phyloP scores from a whole-genome alignment of 257 asterid species.

The Rehmannia glutinosa region DNA sequence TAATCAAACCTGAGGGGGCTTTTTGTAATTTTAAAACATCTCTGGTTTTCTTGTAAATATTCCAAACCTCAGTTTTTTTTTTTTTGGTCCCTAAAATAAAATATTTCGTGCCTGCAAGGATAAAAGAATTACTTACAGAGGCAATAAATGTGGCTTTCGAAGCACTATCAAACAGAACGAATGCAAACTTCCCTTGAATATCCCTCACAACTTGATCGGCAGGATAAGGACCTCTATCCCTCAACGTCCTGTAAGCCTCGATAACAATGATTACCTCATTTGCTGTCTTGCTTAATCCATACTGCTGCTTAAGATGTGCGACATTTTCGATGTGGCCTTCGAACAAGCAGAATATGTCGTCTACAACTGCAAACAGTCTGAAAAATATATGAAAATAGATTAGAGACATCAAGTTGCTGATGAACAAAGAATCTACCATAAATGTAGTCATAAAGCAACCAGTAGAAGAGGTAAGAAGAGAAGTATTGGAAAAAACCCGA shows the following conservation, averaged over 20 bases:
- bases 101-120: too few relatives aligned
- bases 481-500: background rate
- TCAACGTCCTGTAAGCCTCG: constrained; percentile 88
- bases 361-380: constrained; percentile 82
- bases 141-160: constrained; percentile 62
- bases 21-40: too few relatives aligned
- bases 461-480: background rate
- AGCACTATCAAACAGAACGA: constrained; percentile 63
- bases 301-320: constrained; percentile 91
- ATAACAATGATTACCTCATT: constrained; percentile 84
- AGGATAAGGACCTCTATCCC: constrained; percentile 98
- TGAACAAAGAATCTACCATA: too few relatives aligned
- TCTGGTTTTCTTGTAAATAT: too few relatives aligned
- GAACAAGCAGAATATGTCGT: constrained; percentile 90
- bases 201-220: constrained; percentile 91
- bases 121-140: constrained; percentile 43
- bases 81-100: too few relatives aligned
- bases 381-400: too few relatives aligned
- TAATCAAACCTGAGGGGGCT: too few relatives aligned
- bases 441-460: background rate
- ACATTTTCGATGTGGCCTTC: constrained; percentile 90
- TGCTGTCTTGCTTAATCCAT: constrained; percentile 82
- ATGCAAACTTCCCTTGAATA: constrained; percentile 79
- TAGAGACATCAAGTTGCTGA: too few relatives aligned
- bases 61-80: too few relatives aligned